phyloP scores from a whole-genome alignment of 768 basidiomycete genomes.

The Suillus occidentalis region DNA sequence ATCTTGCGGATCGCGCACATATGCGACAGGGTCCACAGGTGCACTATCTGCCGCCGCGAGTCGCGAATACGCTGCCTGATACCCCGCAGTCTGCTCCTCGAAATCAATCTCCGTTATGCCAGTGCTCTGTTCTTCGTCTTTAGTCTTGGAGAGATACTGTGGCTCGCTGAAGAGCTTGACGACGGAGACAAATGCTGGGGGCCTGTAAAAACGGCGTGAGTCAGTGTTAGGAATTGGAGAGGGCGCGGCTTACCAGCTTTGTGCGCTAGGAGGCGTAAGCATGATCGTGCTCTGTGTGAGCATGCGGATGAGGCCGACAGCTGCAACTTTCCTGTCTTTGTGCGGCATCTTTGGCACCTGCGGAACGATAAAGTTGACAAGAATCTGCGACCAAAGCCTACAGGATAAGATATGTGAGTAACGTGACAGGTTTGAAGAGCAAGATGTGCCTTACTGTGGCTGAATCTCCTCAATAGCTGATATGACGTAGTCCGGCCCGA shows the following conservation, averaged over 20 bases:
- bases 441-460: conserved; percentile 54
- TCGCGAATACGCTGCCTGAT: conserved; percentile 92
- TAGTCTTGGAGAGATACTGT: conserved; percentile 52
- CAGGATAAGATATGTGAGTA: background rate
- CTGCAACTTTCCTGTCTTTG: conserved; percentile 84
- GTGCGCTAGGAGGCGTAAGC: conserved; percentile 60
- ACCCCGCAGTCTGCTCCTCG: conserved; percentile 87
- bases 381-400: conserved; percentile 79
- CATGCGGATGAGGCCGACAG: conserved; percentile 76
- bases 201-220: conserved; percentile 46
- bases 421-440: conserved; percentile 4
- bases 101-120: conserved; percentile 79
- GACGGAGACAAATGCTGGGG: conserved; percentile 64
- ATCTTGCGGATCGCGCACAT: conserved; percentile 55
- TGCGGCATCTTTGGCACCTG: conserved; percentile 78
- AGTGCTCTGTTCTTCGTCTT: conserved; percentile 47
- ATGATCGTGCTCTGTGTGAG: conserved; percentile 74
- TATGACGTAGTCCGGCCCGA: conserved; percentile 80
- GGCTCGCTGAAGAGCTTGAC: conserved; percentile 78
- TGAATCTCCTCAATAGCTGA: conserved; percentile 83
- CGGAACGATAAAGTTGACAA: conserved; percentile 74
- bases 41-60: conserved; percentile 76
- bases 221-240: background rate
- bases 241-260: conserved; percentile 55
- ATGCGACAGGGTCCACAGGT: conserved; percentile 59